Evolutionary conservation across 2,329 filamentous ascomycete genomes (phyloP).

Genomic region (Alternaria ventricosa): DNA sequence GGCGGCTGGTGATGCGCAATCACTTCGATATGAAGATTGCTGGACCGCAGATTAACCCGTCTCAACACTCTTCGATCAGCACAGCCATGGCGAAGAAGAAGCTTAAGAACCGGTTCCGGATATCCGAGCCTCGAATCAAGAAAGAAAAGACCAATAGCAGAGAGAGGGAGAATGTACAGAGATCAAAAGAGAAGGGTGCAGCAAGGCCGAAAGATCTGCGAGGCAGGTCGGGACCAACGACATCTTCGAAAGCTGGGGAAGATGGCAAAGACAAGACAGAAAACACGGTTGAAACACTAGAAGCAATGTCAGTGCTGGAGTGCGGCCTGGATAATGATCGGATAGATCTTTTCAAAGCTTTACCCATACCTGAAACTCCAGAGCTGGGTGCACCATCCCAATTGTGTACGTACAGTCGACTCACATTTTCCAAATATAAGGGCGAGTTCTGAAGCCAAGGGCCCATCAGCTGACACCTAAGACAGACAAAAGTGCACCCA

Average conservation of each 20-base stretch:
- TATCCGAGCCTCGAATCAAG: constrained; percentile 2
- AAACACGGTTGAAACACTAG: neutral
- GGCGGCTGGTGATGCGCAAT: constrained; percentile 36
- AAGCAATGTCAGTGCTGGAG: neutral
- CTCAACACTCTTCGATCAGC: constrained; percentile 27
- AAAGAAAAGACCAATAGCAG: neutral
- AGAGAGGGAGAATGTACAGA: neutral
- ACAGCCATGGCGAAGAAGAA: constrained; percentile 28
- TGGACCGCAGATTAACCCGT: constrained; percentile 3
- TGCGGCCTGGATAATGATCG: constrained; percentile 19
- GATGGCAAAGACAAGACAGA: neutral
- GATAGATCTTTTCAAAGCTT: constrained; percentile 33
- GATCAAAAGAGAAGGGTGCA: neutral
- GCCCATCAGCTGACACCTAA: neutral
- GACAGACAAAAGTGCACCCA: constrained; percentile 23
- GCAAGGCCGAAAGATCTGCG: neutral
- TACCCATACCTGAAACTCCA: constrained; percentile 30
- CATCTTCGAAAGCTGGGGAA: neutral
- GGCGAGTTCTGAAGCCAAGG: neutral
- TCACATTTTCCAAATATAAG: too few species aligned
- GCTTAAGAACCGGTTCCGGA: constrained; percentile 30
- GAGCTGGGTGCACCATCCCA: constrained; percentile 29
- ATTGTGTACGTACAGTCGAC: constrained; percentile 24
- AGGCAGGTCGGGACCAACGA: neutral
- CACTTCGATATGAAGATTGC: constrained; percentile 30